phyloP scores from a whole-genome alignment of 768 basidiomycete genomes.

The Kwoniella newhampshirensis region DNA sequence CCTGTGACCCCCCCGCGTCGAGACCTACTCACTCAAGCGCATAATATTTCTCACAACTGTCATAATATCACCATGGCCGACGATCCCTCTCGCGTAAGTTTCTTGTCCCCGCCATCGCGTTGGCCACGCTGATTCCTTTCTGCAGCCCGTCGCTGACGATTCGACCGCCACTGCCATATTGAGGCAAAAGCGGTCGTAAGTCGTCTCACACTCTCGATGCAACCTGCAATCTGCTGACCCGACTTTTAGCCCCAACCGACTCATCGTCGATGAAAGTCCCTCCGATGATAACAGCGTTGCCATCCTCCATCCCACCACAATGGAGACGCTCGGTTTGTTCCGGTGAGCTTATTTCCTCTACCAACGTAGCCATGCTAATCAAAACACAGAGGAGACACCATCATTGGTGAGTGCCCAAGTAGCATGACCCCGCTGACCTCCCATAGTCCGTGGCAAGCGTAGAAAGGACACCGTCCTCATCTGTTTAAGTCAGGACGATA shows the following conservation, averaged over 20 bases:
- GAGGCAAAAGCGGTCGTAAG: conserved; percentile 95
- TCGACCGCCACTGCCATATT: conserved; percentile 86
- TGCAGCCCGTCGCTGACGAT: conserved; percentile 41
- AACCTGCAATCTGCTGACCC: not conserved
- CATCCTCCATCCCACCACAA: conserved; percentile 90
- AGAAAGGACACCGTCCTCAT: conserved; percentile 96
- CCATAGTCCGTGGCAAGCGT: conserved; percentile 78
- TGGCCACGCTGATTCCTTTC: not conserved
- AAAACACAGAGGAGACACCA: conserved; percentile 70
- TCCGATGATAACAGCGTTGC: conserved; percentile 99
- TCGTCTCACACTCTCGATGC: conserved; percentile 1
- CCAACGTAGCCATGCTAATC: not conserved
- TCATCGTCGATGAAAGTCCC: conserved; percentile 92
- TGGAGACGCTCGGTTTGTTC: conserved; percentile 91
- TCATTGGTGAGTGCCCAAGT: conserved; percentile 68
- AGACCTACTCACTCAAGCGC: too few species aligned
- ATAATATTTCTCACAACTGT: too few species aligned
- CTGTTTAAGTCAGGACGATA: conserved; percentile 89
- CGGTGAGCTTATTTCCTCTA: conserved; percentile 54
- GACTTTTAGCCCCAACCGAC: conserved; percentile 80
- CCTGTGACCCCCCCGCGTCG: too few species aligned
- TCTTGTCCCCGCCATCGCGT: not conserved
- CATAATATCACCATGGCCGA: conserved; percentile 17
- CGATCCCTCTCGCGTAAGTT: conserved; percentile 24
- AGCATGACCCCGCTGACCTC: conserved; percentile 10